phyloP scores from a whole-genome alignment of 805 yeast genomes.

The Metschnikowia gelsemii region DNA sequence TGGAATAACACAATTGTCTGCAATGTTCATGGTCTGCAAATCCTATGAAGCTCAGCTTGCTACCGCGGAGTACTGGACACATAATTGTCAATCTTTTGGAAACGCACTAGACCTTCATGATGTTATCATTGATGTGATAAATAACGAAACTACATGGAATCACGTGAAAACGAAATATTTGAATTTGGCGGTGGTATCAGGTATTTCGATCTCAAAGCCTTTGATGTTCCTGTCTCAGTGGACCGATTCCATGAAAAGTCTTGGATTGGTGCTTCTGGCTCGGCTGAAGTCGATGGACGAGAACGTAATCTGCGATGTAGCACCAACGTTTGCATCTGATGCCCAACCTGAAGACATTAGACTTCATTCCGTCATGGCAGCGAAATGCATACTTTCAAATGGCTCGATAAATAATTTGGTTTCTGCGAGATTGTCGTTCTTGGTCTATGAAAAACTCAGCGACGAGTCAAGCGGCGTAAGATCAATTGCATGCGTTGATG shows the following conservation, averaged over 20 bases:
- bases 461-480: conserved; percentile 12
- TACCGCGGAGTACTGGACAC: conserved; percentile 4
- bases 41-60: conserved; percentile 12
- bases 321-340: conserved; percentile 5
- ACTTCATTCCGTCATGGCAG: conserved; percentile 6
- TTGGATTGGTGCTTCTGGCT: conserved; percentile 6
- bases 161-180: conserved; percentile 2
- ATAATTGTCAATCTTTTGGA: not conserved
- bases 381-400: not conserved
- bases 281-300: not conserved
- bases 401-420: not conserved
- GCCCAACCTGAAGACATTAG: conserved; percentile 6
- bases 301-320: not conserved
- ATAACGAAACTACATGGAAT: conserved; percentile 1
- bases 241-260: conserved; percentile 1
- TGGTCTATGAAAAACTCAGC: conserved; percentile 8
- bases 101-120: conserved; percentile 1
- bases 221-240: not conserved
- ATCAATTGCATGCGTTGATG: conserved; percentile 6
- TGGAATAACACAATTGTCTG: not conserved
- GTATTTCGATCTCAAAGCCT: not conserved
- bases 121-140: not conserved
- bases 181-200: conserved; percentile 1
- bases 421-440: not conserved
- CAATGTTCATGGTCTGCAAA: not conserved